Evolutionary conservation across 2,329 filamentous ascomycete species (phyloP), one percentile per base, ranked within the genome.

Genomic region (Pseudocercospora macadamiae): DNA sequence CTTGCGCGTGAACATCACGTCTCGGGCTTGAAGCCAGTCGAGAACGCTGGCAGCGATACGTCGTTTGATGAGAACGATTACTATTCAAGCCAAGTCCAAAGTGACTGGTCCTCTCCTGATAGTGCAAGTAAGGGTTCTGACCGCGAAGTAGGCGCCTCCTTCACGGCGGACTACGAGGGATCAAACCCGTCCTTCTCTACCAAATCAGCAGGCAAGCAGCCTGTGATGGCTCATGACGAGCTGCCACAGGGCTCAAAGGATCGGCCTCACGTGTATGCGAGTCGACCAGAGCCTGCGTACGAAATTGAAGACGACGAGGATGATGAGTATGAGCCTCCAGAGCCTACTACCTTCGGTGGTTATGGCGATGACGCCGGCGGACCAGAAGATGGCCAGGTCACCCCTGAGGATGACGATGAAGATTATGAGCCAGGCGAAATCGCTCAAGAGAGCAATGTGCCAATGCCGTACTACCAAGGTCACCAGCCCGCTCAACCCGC

Each of bases 11-110:
- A 86, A 88, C 74, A 86, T 86, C 64, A 65, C 56, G 81, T 87
- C 66, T 84, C 88, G 69, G 82, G 84, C 71, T 79, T 84, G 63
- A 76, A 76, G 62, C 73, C 76, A 59, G 79, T 80, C 80, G 83
- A 85, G 78, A 80, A 87, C 75, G 81, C 80, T 59, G 86, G 86
- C 74, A 70, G 64, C 59, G 59, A 55, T 39, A 62, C 63, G 48
- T 95, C 91, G 32, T 90, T 92, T 78, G 92, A 97, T 77, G 89
- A 96, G 74, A 92, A 96, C 72, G 95, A 92, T 37, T 96, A 96
- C 76, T 97, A 97, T 80, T 97, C 93, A 66, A 97, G 93, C 77
- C 90, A 89, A 78, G 84, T 83, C 64, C 65, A 71, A 64, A 88
- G 93, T 80, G 90, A 93, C 74, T 96, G 92, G 64, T 77, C 84